phyloP scores from a whole-genome alignment of 495 filamentous ascomycete species.

The Friedmanniomyces simplex region DNA sequence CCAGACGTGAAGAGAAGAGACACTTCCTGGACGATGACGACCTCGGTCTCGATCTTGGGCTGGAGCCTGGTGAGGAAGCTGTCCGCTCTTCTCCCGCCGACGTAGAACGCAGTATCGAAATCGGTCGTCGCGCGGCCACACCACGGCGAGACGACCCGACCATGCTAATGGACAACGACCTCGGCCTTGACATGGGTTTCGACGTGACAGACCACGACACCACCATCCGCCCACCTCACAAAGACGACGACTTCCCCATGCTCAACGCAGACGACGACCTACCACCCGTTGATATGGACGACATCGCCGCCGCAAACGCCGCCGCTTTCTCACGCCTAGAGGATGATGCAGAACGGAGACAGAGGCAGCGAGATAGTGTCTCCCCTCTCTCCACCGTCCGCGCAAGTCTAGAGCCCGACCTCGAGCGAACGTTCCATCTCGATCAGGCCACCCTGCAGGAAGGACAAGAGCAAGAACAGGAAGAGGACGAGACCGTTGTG shows the following conservation, averaged over 20 bases:
- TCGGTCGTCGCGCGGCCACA: constrained; percentile 68
- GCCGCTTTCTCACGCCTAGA: constrained; percentile 28
- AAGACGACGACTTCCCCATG: constrained; percentile 3
- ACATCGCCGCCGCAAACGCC: constrained; percentile 21
- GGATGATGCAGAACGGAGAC: constrained; percentile 35
- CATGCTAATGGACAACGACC: constrained; percentile 49
- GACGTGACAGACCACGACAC: constrained; percentile 26
- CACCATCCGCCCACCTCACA: constrained; percentile 1
- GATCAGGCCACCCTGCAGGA: constrained; percentile 24
- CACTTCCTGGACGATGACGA: constrained; percentile 43
- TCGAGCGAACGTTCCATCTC: constrained; percentile 42
- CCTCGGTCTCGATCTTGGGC: constrained; percentile 48
- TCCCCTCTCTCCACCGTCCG: constrained; percentile 57
- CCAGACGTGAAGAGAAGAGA: constrained; percentile 1
- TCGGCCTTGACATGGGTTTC: constrained; percentile 44
- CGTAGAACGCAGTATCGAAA: constrained; percentile 61
- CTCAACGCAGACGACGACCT: constrained; percentile 40
- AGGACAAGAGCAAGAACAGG: constrained; percentile 17
- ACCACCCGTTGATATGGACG: constrained; percentile 50
- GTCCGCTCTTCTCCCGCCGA: constrained; percentile 34
- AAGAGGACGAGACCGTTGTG: constrained; percentile 42
- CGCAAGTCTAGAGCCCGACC: constrained; percentile 42
- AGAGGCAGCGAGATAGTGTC: constrained; percentile 46
- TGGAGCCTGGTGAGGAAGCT: constrained; percentile 46
- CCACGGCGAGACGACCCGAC: constrained; percentile 56